Evolutionary conservation across 345 rosid species (phyloP).

Genomic region (Acer negundo): DNA sequence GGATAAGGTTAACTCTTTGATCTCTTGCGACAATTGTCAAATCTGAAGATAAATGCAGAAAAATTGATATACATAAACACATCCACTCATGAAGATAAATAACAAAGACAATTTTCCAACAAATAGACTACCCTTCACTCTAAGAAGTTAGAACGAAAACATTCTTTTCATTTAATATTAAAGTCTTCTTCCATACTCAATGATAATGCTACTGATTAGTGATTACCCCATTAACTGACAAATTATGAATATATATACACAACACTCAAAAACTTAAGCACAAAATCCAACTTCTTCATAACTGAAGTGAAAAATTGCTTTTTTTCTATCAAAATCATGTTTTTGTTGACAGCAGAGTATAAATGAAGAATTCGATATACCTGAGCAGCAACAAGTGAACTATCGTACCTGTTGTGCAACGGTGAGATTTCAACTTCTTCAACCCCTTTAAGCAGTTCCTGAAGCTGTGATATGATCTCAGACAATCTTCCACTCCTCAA

Average conservation of each 20-base stretch:
- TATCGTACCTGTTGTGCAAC: no score
- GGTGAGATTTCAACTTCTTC: neutral
- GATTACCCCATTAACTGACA: neutral
- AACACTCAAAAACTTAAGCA: neutral
- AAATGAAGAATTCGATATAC: slow-evolving; percentile 34
- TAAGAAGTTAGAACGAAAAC: neutral
- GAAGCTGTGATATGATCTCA: slow-evolving; percentile 75
- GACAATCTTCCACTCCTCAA: slow-evolving; percentile 66
- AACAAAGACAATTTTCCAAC: neutral
- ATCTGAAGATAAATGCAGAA: slow-evolving; percentile 44
- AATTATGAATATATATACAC: neutral
- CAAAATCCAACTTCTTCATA: neutral
- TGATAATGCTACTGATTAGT: neutral
- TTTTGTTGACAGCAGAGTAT: neutral
- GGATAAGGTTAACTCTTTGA: slow-evolving; percentile 70
- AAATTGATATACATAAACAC: slow-evolving; percentile 10
- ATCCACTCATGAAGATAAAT: neutral
- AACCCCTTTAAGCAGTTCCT: slow-evolving; percentile 72
- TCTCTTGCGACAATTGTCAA: slow-evolving; percentile 77
- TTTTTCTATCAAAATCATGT: neutral
- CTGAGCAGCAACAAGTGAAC: slow-evolving; percentile 33
- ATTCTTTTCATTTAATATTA: neutral
- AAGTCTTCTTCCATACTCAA: neutral
- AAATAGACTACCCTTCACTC: neutral
- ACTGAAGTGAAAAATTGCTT: neutral